Evolutionary conservation across 495 filamentous ascomycete species (phyloP), one percentile per base, ranked within the genome.

Genomic region (Pyrenopolyporus hunteri): DNA sequence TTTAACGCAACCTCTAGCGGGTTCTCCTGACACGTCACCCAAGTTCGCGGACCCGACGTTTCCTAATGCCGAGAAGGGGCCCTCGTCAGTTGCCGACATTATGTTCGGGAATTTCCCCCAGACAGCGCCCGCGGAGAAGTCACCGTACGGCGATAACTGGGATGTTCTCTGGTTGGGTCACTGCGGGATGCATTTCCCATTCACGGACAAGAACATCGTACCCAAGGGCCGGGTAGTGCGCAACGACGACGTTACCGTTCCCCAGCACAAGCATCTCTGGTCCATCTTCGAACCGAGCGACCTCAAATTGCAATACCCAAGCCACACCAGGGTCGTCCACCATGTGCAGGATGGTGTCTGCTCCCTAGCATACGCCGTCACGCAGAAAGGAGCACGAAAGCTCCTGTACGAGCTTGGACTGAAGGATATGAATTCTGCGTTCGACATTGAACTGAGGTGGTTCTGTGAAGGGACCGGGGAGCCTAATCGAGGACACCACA

Each of bases 91-190:
- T 4, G 59, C 62, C 2, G 63, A 66, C n/a, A 28, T 68, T 20
- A 10, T 28, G 7, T 71, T 70, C 48, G 39, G 62, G 48, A 20
- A 39, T 6, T 68, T 75, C 8, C 74, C 74, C 1, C 22, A 48
- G 20, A 73, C 70, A 4, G 58, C 56, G 0, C 29, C 71, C 2
- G 55, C 69, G 1, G 70, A 70, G 20, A 44, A 58, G 4, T 79
- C 80, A 0, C 83, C 83, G 1, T 87, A 87, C 59, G 85, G 85
- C 32, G 78, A 82, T 36, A 64, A 82, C 64, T 87, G 83, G 83
- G 80, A 84, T 64, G 59, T 85, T 2, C 72, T 86, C 14, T 86
- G 83, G 82, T 62, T 83, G 26, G 83, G 82, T 3, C 80, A 82
- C 46, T 84, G 82, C 65, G 71, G 75, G 1, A 66, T 69, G 52